Conservation (phyloP, 176 grass and related monocot genomes). For the Oryza brachyantha region DNA sequence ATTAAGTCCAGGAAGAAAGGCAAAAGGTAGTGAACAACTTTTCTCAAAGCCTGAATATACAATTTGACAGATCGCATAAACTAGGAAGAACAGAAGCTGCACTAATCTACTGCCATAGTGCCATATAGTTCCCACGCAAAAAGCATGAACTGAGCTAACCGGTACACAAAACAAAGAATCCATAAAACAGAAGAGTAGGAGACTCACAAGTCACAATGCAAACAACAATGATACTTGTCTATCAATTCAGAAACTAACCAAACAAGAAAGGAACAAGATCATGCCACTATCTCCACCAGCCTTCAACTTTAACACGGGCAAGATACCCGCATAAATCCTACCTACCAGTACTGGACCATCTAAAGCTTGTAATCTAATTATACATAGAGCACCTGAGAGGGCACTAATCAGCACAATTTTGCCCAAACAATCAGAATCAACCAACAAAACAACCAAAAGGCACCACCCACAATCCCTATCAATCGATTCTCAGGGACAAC, state of each 20-base stretch:
- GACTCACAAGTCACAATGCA: not conserved
- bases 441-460: slow-evolving; percentile 8
- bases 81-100: slow-evolving; percentile 11
- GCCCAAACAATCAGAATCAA: slow-evolving; percentile 16
- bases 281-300: slow-evolving; percentile 10
- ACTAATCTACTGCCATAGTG: slow-evolving; percentile 7
- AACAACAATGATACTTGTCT: not conserved
- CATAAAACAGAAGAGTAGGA: not conserved
- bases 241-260: slow-evolving; percentile 2
- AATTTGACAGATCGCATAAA: slow-evolving; percentile 37
- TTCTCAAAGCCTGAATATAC: slow-evolving; percentile 36
- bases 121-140: slow-evolving; percentile 15
- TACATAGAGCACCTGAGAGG: slow-evolving; percentile 27
- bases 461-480: slow-evolving; percentile 25
- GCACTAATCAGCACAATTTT: slow-evolving; percentile 22
- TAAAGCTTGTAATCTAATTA: slow-evolving; percentile 3
- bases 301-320: not conserved
- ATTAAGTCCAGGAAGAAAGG: slow-evolving; percentile 33
- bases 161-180: not conserved
- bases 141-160: slow-evolving; percentile 14
- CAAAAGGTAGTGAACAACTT: slow-evolving; percentile 27
- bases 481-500: slow-evolving; percentile 40
- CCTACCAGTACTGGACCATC: slow-evolving; percentile 40
- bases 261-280: slow-evolving; percentile 27
- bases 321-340: slow-evolving; percentile 6